Conservation (phyloP, 257 asterid genomes). For the Nicotiana tomentosiformis region DNA sequence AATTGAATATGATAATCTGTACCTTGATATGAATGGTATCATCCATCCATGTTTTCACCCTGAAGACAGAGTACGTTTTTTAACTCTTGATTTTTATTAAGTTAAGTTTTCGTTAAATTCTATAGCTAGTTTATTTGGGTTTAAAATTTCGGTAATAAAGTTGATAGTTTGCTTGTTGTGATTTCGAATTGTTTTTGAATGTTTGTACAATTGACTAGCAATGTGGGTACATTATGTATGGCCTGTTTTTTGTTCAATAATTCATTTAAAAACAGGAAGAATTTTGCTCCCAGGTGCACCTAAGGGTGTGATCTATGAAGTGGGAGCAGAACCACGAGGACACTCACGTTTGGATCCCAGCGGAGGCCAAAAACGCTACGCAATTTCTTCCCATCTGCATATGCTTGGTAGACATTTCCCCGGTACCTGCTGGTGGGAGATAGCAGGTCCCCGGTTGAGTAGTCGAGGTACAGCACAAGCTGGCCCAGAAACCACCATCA, state of each 20-base stretch:
- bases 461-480: too few species aligned
- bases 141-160: background rate
- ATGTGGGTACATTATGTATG: background rate
- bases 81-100: background rate
- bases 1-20: slow-evolving; percentile 77
- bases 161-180: background rate
- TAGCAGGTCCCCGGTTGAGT: too few species aligned
- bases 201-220: background rate
- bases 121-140: background rate
- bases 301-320: too few species aligned
- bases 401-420: too few species aligned
- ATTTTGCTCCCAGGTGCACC: background rate
- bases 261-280: background rate
- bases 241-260: too few species aligned
- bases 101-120: background rate
- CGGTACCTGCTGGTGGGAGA: too few species aligned
- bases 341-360: too few species aligned
- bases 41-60: slow-evolving; percentile 98
- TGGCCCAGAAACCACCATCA: too few species aligned
- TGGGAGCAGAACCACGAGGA: too few species aligned
- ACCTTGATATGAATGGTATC: slow-evolving; percentile 91
- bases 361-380: too few species aligned
- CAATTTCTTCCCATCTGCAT: too few species aligned
- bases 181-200: background rate
- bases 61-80: slow-evolving; percentile 63